These are phyloP conservation scores for Boletales sp. DNA, from an alignment of 768 basidiomycete species.

Conservation along the genomic window DNA sequence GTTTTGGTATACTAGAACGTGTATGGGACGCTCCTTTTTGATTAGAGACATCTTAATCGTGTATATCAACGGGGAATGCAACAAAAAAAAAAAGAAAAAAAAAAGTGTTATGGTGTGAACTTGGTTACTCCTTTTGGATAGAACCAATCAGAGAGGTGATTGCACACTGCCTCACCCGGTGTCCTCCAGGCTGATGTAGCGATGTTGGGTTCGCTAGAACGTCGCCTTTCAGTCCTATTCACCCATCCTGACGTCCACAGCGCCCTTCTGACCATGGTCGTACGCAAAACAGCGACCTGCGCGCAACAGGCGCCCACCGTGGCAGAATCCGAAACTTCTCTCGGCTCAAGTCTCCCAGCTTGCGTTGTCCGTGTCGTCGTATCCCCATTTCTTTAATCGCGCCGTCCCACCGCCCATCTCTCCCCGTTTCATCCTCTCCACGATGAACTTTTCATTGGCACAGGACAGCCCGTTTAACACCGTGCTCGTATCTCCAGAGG, in stretches of 20 bases:
- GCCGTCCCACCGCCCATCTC: slow-evolving; percentile 10
- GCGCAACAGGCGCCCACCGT: slow-evolving; percentile 27
- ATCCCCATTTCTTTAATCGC: slow-evolving; percentile 6
- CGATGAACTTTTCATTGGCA: slow-evolving; percentile 31
- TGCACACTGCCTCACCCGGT: slow-evolving; percentile 28
- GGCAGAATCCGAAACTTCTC: slow-evolving; percentile 32
- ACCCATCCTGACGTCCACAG: slow-evolving; percentile 2
- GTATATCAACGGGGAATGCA: slow-evolving; percentile 2
- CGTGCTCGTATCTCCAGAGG: slow-evolving; percentile 28
- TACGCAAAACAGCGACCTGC: slow-evolving; percentile 3
- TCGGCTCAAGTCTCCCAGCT: slow-evolving; percentile 23
- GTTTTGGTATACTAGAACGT: background rate
- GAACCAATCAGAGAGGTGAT: slow-evolving; percentile 23
- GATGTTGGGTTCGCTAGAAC: slow-evolving; percentile 7
- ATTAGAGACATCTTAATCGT: slow-evolving; percentile 1
- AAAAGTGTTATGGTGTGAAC: background rate
- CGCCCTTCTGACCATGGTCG: background rate
- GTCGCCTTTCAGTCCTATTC: background rate
- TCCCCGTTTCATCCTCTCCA: background rate
- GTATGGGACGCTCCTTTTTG: background rate
- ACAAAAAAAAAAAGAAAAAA: background rate
- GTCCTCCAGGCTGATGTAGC: slow-evolving; percentile 16
- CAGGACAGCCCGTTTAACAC: slow-evolving; percentile 33
- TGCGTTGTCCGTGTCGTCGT: slow-evolving; percentile 7
- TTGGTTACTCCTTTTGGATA: background rate